A percentile compares a stretch with the other conserved stretches of the same genome.
Evolutionary conservation across 2,329 filamentous ascomycete genomes (phyloP).

Genomic region (Berkeleyomyces basicola): DNA sequence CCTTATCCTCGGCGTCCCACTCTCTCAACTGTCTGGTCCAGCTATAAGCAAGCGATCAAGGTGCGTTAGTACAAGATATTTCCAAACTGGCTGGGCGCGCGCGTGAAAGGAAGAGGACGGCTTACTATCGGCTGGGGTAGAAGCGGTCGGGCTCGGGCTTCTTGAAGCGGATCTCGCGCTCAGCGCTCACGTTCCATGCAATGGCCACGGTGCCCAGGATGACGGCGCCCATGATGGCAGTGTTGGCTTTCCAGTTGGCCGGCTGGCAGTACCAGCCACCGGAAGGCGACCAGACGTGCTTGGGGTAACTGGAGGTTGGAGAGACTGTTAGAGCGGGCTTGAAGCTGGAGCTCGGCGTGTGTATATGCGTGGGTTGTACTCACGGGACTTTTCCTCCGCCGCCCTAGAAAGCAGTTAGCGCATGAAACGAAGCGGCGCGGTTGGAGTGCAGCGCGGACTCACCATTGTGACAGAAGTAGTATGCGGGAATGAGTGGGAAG

Average conservation of each 20-base stretch:
- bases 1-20: conserved; percentile 28
- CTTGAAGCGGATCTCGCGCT: conserved; percentile 53
- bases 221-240: conserved; percentile 53
- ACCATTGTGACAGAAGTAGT: not conserved
- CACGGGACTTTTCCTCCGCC: conserved; percentile 13
- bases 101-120: conserved; percentile 22
- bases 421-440: not conserved
- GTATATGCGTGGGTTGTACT: not conserved
- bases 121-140: conserved; percentile 72
- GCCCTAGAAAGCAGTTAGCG: not conserved
- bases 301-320: conserved; percentile 57
- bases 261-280: conserved; percentile 97
- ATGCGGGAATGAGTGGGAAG: too few species aligned
- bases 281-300: conserved; percentile 97
- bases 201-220: conserved; percentile 51
- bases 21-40: conserved; percentile 31
- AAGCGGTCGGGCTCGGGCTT: conserved; percentile 65
- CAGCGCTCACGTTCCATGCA: conserved; percentile 56
- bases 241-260: conserved; percentile 89
- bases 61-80: not conserved
- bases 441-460: not conserved
- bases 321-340: conserved; percentile 7
- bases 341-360: not conserved
- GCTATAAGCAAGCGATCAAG: conserved; percentile 17
- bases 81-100: not conserved